A percentile compares a stretch with the other conserved stretches of the same genome.
phyloP scores from a whole-genome alignment of 2,329 filamentous ascomycete species.

The Aspergillus jensenii region DNA sequence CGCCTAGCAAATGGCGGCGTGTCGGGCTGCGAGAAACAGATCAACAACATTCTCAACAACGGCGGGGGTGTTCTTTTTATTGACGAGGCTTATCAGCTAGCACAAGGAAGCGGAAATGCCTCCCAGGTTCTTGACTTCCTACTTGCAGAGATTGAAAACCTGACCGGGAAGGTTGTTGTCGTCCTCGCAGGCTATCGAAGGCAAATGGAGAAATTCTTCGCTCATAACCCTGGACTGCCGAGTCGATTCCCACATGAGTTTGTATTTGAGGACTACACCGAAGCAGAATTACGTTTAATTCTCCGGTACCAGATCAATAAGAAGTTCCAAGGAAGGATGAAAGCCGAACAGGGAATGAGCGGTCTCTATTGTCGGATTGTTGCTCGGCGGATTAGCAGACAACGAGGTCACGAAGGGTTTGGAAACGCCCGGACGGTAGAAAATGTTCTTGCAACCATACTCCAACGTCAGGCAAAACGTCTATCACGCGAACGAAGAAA shows the following conservation, averaged over 20 bases:
- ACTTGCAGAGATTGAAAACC: slow-evolving; percentile 71
- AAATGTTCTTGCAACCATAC: slow-evolving; percentile 58
- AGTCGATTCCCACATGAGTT: slow-evolving; percentile 68
- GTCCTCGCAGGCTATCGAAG: slow-evolving; percentile 72
- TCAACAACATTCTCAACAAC: slow-evolving; percentile 56
- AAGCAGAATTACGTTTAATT: slow-evolving; percentile 64
- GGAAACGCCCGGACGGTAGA: slow-evolving; percentile 71
- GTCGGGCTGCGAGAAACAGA: slow-evolving; percentile 54
- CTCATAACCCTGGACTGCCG: slow-evolving; percentile 69
- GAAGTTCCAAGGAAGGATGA: slow-evolving; percentile 58
- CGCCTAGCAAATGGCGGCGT: slow-evolving; percentile 65
- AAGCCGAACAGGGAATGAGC: slow-evolving; percentile 55
- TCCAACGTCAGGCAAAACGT: slow-evolving; percentile 59
- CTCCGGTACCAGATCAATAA: slow-evolving; percentile 55
- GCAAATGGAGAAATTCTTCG: slow-evolving; percentile 75
- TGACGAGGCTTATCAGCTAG: slow-evolving; percentile 76
- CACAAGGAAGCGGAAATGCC: slow-evolving; percentile 58
- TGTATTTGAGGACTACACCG: slow-evolving; percentile 68
- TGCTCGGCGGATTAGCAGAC: slow-evolving; percentile 59
- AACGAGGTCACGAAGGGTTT: slow-evolving; percentile 66
- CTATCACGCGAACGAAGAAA: slow-evolving; percentile 50
- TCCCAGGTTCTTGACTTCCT: slow-evolving; percentile 67
- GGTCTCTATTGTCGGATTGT: slow-evolving; percentile 67
- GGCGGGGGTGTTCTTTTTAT: slow-evolving; percentile 73
- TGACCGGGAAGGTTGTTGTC: slow-evolving; percentile 68